Conservation (phyloP, 2,329 filamentous ascomycete species). For the Cercospora sesami region DNA sequence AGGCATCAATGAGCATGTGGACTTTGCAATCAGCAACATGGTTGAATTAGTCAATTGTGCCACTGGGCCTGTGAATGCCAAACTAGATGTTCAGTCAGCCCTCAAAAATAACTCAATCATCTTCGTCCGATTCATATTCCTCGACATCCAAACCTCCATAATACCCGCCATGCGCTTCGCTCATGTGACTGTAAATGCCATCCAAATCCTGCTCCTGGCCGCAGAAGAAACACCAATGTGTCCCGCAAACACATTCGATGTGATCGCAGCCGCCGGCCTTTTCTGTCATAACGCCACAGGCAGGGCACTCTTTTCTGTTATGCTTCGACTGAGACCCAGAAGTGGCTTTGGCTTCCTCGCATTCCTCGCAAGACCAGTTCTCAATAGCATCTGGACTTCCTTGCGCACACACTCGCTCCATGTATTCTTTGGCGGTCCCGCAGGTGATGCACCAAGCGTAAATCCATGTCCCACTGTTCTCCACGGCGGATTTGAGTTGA, state of each 20-base stretch:
- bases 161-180: conserved; percentile 19
- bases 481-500: conserved; percentile 11
- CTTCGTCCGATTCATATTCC: conserved; percentile 14
- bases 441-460: conserved; percentile 18
- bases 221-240: conserved; percentile 23
- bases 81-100: not conserved
- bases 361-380: conserved; percentile 14
- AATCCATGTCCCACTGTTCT: conserved; percentile 15
- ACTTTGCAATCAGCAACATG: not conserved
- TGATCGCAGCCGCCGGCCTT: conserved; percentile 20
- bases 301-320: conserved; percentile 10
- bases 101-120: not conserved
- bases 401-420: conserved; percentile 19
- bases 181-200: conserved; percentile 21
- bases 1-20: not conserved
- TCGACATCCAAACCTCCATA: conserved; percentile 15
- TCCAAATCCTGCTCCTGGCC: conserved; percentile 9
- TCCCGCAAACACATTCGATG: conserved; percentile 14
- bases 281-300: conserved; percentile 15
- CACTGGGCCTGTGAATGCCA: not conserved
- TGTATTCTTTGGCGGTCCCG: conserved; percentile 10
- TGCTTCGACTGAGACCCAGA: not conserved
- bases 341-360: not conserved
- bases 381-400: conserved; percentile 1
- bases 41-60: not conserved